Percentiles rank a stretch among this genome's conserved stretches.
phyloP scores from a whole-genome alignment of 2,329 filamentous ascomycete species.

The Colletotrichum echinochloae region DNA sequence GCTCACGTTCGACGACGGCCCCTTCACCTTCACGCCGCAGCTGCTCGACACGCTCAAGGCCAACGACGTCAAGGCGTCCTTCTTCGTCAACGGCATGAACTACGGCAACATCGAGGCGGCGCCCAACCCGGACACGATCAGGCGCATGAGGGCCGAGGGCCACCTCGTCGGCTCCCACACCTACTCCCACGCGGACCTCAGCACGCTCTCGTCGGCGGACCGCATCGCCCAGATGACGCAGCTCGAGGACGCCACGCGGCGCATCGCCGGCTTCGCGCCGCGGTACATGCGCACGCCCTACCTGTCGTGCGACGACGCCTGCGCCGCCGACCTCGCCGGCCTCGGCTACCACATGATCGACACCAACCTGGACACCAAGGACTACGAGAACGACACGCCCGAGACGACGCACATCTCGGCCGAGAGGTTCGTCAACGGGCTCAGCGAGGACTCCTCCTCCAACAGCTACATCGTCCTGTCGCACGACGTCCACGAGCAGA shows the following conservation, averaged over 20 bases:
- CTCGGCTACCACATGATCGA: conserved; percentile 68
- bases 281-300: conserved; percentile 60
- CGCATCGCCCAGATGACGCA: conserved; percentile 55
- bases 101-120: conserved; percentile 56
- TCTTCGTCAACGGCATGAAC: conserved; percentile 58
- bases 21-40: conserved; percentile 54
- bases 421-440: conserved; percentile 47
- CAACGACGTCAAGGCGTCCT: conserved; percentile 52
- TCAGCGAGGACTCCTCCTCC: conserved; percentile 39
- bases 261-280: conserved; percentile 56
- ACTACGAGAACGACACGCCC: conserved; percentile 65
- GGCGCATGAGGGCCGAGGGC: conserved; percentile 55
- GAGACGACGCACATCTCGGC: conserved; percentile 62
- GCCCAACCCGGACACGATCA: conserved; percentile 51
- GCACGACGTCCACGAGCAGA: conserved; percentile 63
- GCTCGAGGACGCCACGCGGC: conserved; percentile 58
- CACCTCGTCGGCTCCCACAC: conserved; percentile 56
- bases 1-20: conserved; percentile 62
- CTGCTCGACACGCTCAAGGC: conserved; percentile 54
- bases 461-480: conserved; percentile 63
- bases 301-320: conserved; percentile 53
- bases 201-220: conserved; percentile 49
- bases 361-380: conserved; percentile 71
- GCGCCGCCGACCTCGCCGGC: conserved; percentile 35
- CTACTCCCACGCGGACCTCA: conserved; percentile 60